These are phyloP conservation scores for Aspergillus spinulosporus DNA, from an alignment of 2,329 filamentous ascomycete genomes.

Conservation along the genomic window DNA sequence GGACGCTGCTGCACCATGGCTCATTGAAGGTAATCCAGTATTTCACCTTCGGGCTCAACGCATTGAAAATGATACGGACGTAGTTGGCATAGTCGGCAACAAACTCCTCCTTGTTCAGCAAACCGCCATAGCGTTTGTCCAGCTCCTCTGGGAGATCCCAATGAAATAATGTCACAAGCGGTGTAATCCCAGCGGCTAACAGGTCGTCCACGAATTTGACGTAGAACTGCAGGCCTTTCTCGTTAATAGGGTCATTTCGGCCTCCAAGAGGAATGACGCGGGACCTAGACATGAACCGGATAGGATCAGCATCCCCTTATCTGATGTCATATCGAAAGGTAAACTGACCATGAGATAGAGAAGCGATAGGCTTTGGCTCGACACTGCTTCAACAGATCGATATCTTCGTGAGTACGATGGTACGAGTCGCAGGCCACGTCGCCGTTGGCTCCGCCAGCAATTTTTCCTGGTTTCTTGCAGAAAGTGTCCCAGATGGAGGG, in stretches of 20 bases:
- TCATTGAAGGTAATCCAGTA: constrained; percentile 92
- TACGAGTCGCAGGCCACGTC: constrained; percentile 84
- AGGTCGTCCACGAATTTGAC: constrained; percentile 76
- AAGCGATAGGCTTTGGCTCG: constrained; percentile 78
- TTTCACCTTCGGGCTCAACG: constrained; percentile 72
- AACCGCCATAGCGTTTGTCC: constrained; percentile 76
- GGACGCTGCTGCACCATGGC: constrained; percentile 79
- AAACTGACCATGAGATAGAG: constrained; percentile 67
- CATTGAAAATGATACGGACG: constrained; percentile 72
- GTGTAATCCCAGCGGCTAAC: constrained; percentile 71
- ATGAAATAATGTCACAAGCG: constrained; percentile 84
- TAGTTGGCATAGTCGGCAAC: constrained; percentile 78
- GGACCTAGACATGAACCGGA: constrained; percentile 43
- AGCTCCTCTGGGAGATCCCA: constrained; percentile 83
- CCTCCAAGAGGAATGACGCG: constrained; percentile 84
- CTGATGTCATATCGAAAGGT: neutral
- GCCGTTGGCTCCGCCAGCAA: constrained; percentile 73
- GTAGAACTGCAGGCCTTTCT: constrained; percentile 75
- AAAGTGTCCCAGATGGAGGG: constrained; percentile 92
- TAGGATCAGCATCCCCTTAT: neutral
- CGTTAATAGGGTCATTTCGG: constrained; percentile 77
- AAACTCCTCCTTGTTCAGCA: constrained; percentile 79
- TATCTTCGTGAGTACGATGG: constrained; percentile 74
- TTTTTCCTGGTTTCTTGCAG: constrained; percentile 76
- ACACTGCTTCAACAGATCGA: constrained; percentile 71